A percentile compares a stretch with the other conserved stretches of the same genome.
Evolutionary conservation across 768 basidiomycete genomes (phyloP).

Genomic region (Trametes villosa): DNA sequence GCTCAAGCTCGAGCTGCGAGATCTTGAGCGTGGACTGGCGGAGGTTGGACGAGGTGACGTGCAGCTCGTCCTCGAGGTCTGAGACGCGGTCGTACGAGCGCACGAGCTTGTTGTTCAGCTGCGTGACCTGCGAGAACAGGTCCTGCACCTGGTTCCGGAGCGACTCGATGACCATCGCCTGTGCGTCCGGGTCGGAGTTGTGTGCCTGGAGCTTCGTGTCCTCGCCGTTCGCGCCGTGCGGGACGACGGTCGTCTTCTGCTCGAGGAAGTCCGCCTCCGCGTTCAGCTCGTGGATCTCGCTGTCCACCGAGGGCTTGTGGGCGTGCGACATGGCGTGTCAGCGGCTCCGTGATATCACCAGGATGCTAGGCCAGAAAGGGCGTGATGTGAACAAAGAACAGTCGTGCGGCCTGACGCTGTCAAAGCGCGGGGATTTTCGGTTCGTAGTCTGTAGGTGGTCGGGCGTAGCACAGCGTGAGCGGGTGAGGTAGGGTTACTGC

Average conservation of each 20-base stretch:
- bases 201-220: slow-evolving; percentile 25
- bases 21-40: slow-evolving; percentile 68
- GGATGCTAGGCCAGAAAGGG: not conserved
- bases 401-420: not conserved
- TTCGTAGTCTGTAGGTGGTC: no score
- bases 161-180: slow-evolving; percentile 80
- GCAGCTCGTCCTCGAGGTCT: slow-evolving; percentile 88
- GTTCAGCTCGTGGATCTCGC: slow-evolving; percentile 30
- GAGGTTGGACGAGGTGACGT: slow-evolving; percentile 62
- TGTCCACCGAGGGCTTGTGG: slow-evolving; percentile 24
- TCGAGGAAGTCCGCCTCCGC: slow-evolving; percentile 28
- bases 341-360: not conserved
- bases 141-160: slow-evolving; percentile 84
- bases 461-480: no score
- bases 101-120: slow-evolving; percentile 93
- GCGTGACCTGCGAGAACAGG: slow-evolving; percentile 85
- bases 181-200: slow-evolving; percentile 58
- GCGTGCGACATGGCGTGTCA: slow-evolving; percentile 17
- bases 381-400: slow-evolving; percentile 3
- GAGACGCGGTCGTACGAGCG: slow-evolving; percentile 90
- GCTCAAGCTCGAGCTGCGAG: slow-evolving; percentile 81
- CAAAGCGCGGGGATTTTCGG: not conserved
- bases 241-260: slow-evolving; percentile 25
- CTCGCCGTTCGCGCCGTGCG: slow-evolving; percentile 23
- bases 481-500: not conserved